Percentiles rank a stretch among this genome's conserved stretches.
These are phyloP conservation scores for Vitis hybrid DNA, from an alignment of 177 flowering plant genomes.

Conservation along the genomic window DNA sequence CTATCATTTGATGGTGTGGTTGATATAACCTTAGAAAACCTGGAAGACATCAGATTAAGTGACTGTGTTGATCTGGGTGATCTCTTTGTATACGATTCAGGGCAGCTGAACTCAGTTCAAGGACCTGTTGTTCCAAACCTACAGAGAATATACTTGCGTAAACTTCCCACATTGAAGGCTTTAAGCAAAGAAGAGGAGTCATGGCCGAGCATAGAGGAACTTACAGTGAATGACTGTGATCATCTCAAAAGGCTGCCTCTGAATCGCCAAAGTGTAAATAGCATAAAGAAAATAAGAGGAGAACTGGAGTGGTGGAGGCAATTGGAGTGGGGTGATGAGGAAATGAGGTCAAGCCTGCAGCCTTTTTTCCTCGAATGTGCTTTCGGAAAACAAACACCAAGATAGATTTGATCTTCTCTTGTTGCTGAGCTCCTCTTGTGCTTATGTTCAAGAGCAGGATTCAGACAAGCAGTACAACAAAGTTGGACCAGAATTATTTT, in stretches of 20 bases:
- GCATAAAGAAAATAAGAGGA: conserved; percentile 5
- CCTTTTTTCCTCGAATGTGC: background rate
- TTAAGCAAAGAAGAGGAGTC: background rate
- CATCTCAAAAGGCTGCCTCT: conserved; percentile 4
- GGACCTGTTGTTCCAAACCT: conserved; percentile 1
- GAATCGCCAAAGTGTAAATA: background rate
- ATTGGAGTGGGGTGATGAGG: conserved; percentile 4
- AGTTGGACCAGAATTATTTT: no score
- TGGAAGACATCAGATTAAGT: conserved; percentile 2
- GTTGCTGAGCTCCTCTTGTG: no score
- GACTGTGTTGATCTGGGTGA: conserved; percentile 1
- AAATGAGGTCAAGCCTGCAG: background rate
- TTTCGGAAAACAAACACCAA: no score
- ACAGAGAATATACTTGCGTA: conserved; percentile 5
- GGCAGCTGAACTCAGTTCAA: no score
- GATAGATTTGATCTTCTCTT: no score
- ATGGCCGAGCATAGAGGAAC: conserved; percentile 2
- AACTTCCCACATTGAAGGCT: conserved; percentile 5
- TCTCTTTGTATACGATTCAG: background rate
- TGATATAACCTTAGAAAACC: background rate
- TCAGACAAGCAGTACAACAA: no score
- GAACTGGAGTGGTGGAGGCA: conserved; percentile 8
- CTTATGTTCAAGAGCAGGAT: no score
- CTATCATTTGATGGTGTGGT: conserved; percentile 6
- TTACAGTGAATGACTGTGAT: conserved; percentile 16